Evolutionary conservation across 805 yeast genomes (phyloP).

Genomic region (Pichia cephalocereana): DNA sequence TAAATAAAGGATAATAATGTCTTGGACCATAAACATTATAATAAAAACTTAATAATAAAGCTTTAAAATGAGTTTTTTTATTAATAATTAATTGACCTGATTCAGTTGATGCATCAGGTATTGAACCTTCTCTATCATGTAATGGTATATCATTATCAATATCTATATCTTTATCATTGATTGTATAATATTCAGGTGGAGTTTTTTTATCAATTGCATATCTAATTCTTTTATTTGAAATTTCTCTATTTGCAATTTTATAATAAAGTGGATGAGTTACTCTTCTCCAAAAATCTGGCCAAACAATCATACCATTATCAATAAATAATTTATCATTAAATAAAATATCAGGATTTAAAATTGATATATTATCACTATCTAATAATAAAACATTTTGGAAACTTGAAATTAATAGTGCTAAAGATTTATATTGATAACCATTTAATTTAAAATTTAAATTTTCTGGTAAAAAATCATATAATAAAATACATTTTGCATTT

Average conservation of each 20-base stretch:
- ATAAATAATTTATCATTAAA: slow-evolving; percentile 49
- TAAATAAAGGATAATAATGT: slow-evolving; percentile 36
- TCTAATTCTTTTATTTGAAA: slow-evolving; percentile 27
- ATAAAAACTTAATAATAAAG: slow-evolving; percentile 40
- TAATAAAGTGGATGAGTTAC: slow-evolving; percentile 45
- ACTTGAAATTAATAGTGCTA: slow-evolving; percentile 41
- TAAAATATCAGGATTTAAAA: slow-evolving; percentile 39
- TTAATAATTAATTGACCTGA: slow-evolving; percentile 46
- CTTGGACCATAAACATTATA: slow-evolving; percentile 46
- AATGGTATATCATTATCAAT: slow-evolving; percentile 27
- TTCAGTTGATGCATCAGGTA: slow-evolving; percentile 48
- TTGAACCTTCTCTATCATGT: slow-evolving; percentile 44
- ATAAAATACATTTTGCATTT: slow-evolving; percentile 52
- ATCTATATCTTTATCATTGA: slow-evolving; percentile 2
- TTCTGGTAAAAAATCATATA: slow-evolving; percentile 41
- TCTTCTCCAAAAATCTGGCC: slow-evolving; percentile 57
- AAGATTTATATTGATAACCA: slow-evolving; percentile 40
- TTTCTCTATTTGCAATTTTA: slow-evolving; percentile 31
- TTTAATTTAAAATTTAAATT: slow-evolving; percentile 23
- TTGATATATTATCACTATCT: slow-evolving; percentile 46
- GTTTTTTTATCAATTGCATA: slow-evolving; percentile 23
- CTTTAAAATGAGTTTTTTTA: slow-evolving; percentile 38
- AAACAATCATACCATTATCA: slow-evolving; percentile 40
- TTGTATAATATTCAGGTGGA: slow-evolving; percentile 13
- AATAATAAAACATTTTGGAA: slow-evolving; percentile 43